Percentiles rank a stretch among this genome's conserved stretches.
These are phyloP conservation scores for Ormosia semicastrata DNA, from an alignment of 306 rosid species.

Conservation along the genomic window DNA sequence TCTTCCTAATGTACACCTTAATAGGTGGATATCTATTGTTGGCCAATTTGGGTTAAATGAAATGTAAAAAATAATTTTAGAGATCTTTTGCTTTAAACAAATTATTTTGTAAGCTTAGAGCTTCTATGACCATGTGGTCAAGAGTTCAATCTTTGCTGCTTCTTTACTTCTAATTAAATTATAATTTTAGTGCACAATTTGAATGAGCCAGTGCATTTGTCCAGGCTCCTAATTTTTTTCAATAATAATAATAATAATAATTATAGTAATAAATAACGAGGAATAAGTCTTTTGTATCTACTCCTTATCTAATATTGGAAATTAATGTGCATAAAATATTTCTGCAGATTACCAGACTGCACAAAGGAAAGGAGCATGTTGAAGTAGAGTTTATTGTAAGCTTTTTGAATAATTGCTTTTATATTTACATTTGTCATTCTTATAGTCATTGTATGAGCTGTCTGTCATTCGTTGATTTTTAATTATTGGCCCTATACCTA, in stretches of 20 bases:
- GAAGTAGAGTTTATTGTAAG: too few species aligned
- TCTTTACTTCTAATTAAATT: neutral
- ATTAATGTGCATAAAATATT: conserved; percentile 20
- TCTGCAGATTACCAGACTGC: conserved; percentile 72
- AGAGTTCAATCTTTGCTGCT: neutral
- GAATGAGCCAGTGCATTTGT: neutral
- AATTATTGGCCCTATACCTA: too few species aligned
- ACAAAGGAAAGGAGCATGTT: conserved; percentile 83
- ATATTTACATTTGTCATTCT: too few species aligned
- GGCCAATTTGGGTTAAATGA: too few species aligned
- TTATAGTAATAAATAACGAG: neutral
- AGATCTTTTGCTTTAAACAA: too few species aligned
- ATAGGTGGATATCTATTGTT: too few species aligned
- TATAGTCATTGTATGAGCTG: too few species aligned
- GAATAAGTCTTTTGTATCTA: neutral
- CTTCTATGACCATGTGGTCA: neutral
- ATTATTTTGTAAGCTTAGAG: neutral
- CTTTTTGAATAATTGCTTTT: too few species aligned
- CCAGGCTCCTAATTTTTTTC: neutral
- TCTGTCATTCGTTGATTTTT: too few species aligned
- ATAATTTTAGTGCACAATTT: neutral
- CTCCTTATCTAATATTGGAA: neutral
- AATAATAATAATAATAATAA: neutral
- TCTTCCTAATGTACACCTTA: too few species aligned
- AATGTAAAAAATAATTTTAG: too few species aligned